A percentile compares a stretch with the other conserved stretches of the same genome.
Conservation (phyloP, 441 rosid genomes). For the Brassica hybrid region DNA sequence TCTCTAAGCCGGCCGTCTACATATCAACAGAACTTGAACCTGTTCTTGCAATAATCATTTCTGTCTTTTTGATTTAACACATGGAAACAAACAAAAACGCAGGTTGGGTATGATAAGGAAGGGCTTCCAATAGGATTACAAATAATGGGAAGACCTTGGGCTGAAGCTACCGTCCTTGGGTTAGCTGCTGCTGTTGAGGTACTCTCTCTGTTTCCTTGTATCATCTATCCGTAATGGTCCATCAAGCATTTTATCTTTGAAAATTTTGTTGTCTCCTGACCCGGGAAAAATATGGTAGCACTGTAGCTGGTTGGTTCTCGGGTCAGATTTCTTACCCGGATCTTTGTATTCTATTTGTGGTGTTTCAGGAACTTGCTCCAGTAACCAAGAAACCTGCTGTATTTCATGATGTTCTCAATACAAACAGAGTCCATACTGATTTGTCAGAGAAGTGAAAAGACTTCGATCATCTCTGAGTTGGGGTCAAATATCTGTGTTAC, state of each 20-base stretch:
- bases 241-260: not conserved
- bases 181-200: slow-evolving; percentile 85
- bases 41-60: not conserved
- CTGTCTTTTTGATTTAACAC: not conserved
- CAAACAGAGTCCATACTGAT: slow-evolving; percentile 16
- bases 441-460: slow-evolving; percentile 9
- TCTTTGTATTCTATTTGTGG: not conserved
- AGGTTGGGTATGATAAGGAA: slow-evolving; percentile 88
- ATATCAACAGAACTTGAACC: not conserved
- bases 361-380: slow-evolving; percentile 64
- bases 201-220: not conserved
- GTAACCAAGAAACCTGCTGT: slow-evolving; percentile 66
- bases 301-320: not conserved
- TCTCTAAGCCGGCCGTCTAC: not conserved
- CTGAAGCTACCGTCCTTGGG: slow-evolving; percentile 73
- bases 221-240: slow-evolving; percentile 6
- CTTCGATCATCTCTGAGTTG: not conserved
- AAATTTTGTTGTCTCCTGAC: not conserved
- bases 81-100: slow-evolving; percentile 20
- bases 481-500: not conserved
- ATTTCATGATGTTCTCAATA: slow-evolving; percentile 61
- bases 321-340: not conserved
- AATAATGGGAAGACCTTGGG: slow-evolving; percentile 84
- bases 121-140: slow-evolving; percentile 92
- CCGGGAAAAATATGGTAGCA: no score